Conservation (phyloP, 169 alveolate genomes). For the Plasmodium relictum region DNA sequence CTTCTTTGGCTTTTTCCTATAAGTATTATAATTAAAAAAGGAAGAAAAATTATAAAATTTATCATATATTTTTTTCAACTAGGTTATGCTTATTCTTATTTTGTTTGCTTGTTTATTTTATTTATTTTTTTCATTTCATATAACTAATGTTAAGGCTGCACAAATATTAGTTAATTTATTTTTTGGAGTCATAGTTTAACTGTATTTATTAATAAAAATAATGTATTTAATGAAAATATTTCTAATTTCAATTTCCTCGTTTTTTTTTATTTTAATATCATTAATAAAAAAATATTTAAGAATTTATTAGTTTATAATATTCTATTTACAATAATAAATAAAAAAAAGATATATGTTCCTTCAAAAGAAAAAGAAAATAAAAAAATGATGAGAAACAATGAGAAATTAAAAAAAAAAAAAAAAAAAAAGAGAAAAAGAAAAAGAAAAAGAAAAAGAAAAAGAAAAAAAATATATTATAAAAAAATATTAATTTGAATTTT, state of each 20-base stretch:
- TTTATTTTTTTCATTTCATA: background rate
- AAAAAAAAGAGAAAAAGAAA: too few species aligned
- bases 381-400: too few species aligned
- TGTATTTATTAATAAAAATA: conserved; percentile 6
- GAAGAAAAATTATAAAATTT: background rate
- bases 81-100: background rate
- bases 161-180: conserved; percentile 63
- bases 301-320: too few species aligned
- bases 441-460: too few species aligned
- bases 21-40: background rate
- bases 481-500: too few species aligned
- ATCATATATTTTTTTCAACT: background rate
- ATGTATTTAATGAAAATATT: conserved; percentile 17
- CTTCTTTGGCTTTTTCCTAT: conserved; percentile 65
- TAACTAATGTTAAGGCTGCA: conserved; percentile 64
- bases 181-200: conserved; percentile 52
- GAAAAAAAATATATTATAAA: too few species aligned
- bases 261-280: conserved; percentile 21
- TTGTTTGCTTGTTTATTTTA: too few species aligned
- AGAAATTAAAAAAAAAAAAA: too few species aligned
- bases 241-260: conserved; percentile 5
- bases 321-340: too few species aligned
- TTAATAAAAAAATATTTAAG: too few species aligned
- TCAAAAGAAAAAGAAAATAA: too few species aligned
- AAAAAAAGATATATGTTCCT: too few species aligned